A percentile compares a stretch with the other conserved stretches of the same genome.
phyloP scores from a whole-genome alignment of 2,329 filamentous ascomycete genomes.

The Verticillium nubilum region DNA sequence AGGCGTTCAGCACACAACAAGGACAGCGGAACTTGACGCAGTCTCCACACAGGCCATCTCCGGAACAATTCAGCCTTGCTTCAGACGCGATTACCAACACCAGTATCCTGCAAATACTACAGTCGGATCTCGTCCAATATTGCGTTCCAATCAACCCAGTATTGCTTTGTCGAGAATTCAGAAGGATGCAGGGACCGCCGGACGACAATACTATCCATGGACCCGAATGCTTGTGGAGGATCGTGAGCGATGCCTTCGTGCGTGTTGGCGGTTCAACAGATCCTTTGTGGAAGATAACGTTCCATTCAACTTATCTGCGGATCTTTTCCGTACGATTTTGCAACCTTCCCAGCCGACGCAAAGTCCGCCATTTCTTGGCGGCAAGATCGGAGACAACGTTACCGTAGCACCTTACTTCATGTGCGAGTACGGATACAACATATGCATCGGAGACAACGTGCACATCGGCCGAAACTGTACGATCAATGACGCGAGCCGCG shows the following conservation, averaged over 20 bases:
- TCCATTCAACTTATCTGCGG: neutral
- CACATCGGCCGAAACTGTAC: slow-evolving; percentile 77
- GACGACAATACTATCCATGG: neutral
- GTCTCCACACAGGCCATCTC: neutral
- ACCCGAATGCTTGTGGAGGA: neutral
- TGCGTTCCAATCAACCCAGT: neutral
- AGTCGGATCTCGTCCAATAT: neutral
- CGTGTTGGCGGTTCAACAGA: neutral
- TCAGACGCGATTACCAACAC: neutral
- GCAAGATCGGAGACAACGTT: neutral
- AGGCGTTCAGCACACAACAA: neutral
- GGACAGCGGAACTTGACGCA: too few relatives aligned
- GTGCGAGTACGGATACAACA: slow-evolving; percentile 95
- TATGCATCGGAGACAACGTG: slow-evolving; percentile 79
- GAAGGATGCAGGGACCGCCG: neutral
- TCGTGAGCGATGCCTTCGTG: neutral
- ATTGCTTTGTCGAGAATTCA: neutral
- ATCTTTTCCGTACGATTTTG: neutral
- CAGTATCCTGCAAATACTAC: neutral
- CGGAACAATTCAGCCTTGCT: neutral
- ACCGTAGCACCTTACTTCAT: slow-evolving; percentile 50
- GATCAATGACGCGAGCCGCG: slow-evolving; percentile 79
- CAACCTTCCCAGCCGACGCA: neutral
- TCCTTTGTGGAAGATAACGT: neutral
- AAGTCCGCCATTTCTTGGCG: neutral